Conservation (phyloP, 2,329 filamentous ascomycete species). For the Apiospora arundinis region DNA sequence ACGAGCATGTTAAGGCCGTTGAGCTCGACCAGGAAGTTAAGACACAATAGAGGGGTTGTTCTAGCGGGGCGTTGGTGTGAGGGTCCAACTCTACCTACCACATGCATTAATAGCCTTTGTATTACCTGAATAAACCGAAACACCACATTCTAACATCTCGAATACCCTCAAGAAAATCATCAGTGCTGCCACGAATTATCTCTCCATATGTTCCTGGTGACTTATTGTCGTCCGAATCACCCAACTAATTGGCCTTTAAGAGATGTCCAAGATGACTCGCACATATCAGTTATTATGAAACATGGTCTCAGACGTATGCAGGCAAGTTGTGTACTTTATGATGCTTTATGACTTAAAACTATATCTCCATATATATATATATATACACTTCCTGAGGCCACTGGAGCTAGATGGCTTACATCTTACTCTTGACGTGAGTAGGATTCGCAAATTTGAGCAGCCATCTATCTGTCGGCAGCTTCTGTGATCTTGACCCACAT, state of each 20-base stretch:
- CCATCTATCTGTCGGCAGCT: not conserved
- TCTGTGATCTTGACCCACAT: constrained; percentile 33
- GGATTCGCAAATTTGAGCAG: too few relatives aligned
- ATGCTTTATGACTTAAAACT: too few relatives aligned
- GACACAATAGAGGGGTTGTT: constrained; percentile 66
- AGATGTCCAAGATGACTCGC: not conserved
- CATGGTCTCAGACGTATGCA: not conserved
- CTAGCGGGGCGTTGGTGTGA: constrained; percentile 16
- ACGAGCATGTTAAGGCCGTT: constrained; percentile 75
- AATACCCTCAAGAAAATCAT: not conserved
- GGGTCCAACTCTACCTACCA: constrained; percentile 17
- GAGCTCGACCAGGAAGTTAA: constrained; percentile 75
- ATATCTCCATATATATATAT: not conserved
- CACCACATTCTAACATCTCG: not conserved
- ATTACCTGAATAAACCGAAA: not conserved
- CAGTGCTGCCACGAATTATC: not conserved
- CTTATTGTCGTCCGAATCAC: not conserved
- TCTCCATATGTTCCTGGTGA: not conserved
- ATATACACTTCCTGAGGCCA: too few relatives aligned
- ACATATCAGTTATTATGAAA: not conserved
- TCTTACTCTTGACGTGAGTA: too few relatives aligned
- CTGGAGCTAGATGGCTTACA: too few relatives aligned
- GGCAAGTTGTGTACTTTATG: not conserved
- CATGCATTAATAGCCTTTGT: constrained; percentile 8
- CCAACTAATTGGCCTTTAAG: not conserved